Base-by-base conservation (phyloP, 129 eudicot genomes). In the Glebionis coronaria region DNA sequence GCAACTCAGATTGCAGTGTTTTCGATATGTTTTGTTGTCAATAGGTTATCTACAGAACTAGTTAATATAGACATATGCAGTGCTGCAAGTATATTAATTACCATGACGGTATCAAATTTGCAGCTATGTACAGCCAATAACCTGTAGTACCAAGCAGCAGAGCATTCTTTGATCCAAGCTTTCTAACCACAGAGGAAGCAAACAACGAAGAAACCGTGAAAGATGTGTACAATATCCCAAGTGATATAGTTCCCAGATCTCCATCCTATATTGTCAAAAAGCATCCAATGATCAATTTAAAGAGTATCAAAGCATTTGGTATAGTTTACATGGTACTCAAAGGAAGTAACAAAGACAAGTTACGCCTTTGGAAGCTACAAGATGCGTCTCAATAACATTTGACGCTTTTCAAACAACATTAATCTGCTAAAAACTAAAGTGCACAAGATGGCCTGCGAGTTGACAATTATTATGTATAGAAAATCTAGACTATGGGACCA, bases 71-170 rank as follows among this genome's bases (percentile, higher is more conserved):
- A 19, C 12, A 19, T 12, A 16, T 63, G 49, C 64, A 55, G 78
- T 23, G 27, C 7, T 59, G 15, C 54, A 64, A 59, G 59, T 52
- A 53, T 44, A 54, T 11, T 16, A 69, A 45, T 71, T 80, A 90
- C 97, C 97, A 90, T 49, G 84, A 74, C 5, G 99, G 95, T 74
- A 38, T 76, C 75, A 93, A 69, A 89, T 93, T 93, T 20, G 99
- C 97, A 64, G 97, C 99, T 31, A 86, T 84, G 72, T 86, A 93
- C 61, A 93, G 64, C 99, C 97, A 93, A 81, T 93, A 93, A 35
- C 99, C 99, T 68, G 92, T 81, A 52, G 99, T 89, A 63, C 99
- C 99, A 67, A 93, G 90, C 16, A 93, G 18, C 71, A 93, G 61
- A 16, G 99, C 84, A 55, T 82, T 86, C 83, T 89, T 93, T 8